A percentile compares a stretch with the other conserved stretches of the same genome.
phyloP scores from a whole-genome alignment of 177 flowering plant species.

The Vitis hybrid region DNA sequence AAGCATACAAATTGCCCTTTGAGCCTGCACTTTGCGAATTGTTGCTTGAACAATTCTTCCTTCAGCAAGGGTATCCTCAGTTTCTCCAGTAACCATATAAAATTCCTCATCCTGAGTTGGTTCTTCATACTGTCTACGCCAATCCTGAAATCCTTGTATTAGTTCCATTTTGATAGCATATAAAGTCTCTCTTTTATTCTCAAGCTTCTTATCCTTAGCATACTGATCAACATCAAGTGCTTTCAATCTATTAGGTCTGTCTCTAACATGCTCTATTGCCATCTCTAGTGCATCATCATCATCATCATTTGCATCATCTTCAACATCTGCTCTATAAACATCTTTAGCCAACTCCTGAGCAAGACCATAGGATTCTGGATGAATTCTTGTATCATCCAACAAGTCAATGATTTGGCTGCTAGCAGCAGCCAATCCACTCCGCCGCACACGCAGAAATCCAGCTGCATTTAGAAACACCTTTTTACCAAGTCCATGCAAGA shows the following conservation, averaged over 20 bases:
- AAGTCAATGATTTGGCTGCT: constrained; percentile 78
- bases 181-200: constrained; percentile 63
- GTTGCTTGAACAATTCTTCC: constrained; percentile 88
- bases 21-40: constrained; percentile 71
- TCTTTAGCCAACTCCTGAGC: constrained; percentile 89
- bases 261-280: constrained; percentile 88
- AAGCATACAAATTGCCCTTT: constrained; percentile 61
- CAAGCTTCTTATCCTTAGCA: constrained; percentile 38
- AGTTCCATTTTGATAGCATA: constrained; percentile 70
- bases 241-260: constrained; percentile 57
- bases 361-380: constrained; percentile 89
- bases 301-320: constrained; percentile 62
- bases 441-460: constrained; percentile 88
- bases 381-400: constrained; percentile 94
- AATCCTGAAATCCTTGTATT: constrained; percentile 83
- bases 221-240: constrained; percentile 46
- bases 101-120: constrained; percentile 85
- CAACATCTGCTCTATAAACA: constrained; percentile 49
- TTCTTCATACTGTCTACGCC: constrained; percentile 68
- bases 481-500: constrained; percentile 69
- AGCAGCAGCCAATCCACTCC: constrained; percentile 81
- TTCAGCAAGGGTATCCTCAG: constrained; percentile 75
- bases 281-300: constrained; percentile 81
- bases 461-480: constrained; percentile 89
- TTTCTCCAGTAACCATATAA: constrained; percentile 87